Evolutionary conservation across 139 green algal genomes (phyloP).

Genomic region (Tetradesmus lagerheimii): DNA sequence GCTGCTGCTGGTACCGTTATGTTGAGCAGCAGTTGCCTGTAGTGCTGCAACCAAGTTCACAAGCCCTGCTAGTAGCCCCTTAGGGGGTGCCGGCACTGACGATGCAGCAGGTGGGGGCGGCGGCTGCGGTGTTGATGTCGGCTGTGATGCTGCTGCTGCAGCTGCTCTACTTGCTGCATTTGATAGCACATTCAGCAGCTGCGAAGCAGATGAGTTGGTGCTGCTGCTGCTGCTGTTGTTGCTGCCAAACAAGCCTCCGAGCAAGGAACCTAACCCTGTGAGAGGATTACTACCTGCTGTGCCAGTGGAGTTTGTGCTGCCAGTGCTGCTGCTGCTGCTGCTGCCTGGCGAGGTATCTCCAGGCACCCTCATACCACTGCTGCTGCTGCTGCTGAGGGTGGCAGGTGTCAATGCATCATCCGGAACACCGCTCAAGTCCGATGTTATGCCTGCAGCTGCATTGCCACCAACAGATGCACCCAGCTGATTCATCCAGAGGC

Average conservation of each 20-base stretch:
- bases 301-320: neutral
- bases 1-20: neutral
- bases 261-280: neutral
- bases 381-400: neutral
- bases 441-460: neutral
- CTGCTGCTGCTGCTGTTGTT: neutral
- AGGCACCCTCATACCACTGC: neutral
- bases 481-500: neutral
- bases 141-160: neutral
- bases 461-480: neutral
- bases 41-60: neutral
- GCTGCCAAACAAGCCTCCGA: neutral
- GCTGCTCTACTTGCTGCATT: too few species aligned
- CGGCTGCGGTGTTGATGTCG: neutral
- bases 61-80: neutral
- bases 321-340: neutral
- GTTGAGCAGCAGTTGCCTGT: neutral
- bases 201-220: neutral
- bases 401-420: neutral
- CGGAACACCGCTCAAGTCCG: neutral
- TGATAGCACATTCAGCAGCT: neutral
- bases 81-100: neutral
- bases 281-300: neutral
- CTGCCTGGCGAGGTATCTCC: neutral
- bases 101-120: neutral